These are phyloP conservation scores for Colletotrichum sp. DNA, from an alignment of 2,329 filamentous ascomycete genomes.

Conservation along the genomic window DNA sequence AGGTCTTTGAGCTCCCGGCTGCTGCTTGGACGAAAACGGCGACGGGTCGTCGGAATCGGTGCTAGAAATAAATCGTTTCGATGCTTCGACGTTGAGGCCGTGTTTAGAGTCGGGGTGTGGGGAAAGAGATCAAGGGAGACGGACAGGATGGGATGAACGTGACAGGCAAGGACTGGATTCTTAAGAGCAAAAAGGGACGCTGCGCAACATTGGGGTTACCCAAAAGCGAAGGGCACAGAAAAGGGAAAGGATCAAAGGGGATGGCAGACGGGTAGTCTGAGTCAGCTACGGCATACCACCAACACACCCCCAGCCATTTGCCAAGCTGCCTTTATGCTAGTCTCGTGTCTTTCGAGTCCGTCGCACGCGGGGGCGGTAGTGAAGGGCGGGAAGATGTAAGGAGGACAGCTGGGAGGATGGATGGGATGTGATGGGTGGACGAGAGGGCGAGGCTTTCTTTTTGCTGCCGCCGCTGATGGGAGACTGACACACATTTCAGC, in stretches of 20 bases:
- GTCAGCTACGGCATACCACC: background rate
- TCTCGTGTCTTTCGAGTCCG: background rate
- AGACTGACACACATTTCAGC: background rate
- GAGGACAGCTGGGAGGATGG: background rate
- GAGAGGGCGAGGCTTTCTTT: background rate
- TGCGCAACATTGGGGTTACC: background rate
- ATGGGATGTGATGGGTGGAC: background rate
- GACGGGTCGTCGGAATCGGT: background rate
- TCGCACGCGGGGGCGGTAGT: background rate
- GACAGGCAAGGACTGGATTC: background rate
- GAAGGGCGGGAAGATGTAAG: background rate
- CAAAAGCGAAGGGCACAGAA: background rate
- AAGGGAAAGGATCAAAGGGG: background rate
- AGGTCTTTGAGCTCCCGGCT: background rate
- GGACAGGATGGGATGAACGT: conserved; percentile 4
- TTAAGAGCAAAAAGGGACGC: background rate
- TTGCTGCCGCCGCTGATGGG: background rate
- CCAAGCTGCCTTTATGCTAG: conserved; percentile 5
- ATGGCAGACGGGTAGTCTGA: background rate
- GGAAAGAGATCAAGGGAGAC: background rate
- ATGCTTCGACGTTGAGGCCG: background rate
- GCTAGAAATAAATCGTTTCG: background rate
- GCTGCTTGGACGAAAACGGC: background rate
- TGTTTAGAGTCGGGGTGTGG: background rate
- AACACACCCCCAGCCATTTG: background rate